Percentiles rank a stretch among this genome's conserved stretches.
phyloP scores from a whole-genome alignment of 306 rosid species.

The Begonia masoniana region DNA sequence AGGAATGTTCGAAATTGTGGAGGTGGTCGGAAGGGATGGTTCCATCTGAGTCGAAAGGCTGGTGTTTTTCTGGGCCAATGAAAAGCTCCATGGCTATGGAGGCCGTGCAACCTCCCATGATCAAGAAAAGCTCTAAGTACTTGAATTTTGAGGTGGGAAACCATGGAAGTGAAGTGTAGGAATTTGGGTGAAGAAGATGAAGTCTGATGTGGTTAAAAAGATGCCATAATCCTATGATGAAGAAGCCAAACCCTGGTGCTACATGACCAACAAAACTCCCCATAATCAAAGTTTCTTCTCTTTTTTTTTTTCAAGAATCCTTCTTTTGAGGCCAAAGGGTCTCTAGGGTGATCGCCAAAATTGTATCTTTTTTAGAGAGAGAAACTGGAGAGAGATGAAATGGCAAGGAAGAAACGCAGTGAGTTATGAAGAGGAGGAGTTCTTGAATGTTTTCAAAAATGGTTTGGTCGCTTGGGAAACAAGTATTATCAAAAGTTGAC shows the following conservation, averaged over 20 bases:
- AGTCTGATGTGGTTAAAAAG: slow-evolving; percentile 69
- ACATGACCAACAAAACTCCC: slow-evolving; percentile 75
- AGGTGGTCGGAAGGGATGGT: slow-evolving; percentile 81
- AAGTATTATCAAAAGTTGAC: no score
- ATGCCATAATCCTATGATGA: slow-evolving; percentile 73
- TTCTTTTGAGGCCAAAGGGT: no score
- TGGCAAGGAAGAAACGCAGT: no score
- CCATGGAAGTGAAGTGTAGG: slow-evolving; percentile 47
- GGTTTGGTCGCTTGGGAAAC: no score
- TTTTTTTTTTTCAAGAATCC: no score
- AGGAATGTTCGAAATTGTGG: slow-evolving; percentile 73
- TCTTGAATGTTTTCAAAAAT: no score
- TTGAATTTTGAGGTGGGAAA: slow-evolving; percentile 39
- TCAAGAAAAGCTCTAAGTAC: slow-evolving; percentile 46
- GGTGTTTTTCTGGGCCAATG: slow-evolving; percentile 53
- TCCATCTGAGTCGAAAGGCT: slow-evolving; percentile 53
- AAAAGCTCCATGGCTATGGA: slow-evolving; percentile 76
- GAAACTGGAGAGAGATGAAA: no score
- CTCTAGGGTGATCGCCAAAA: no score
- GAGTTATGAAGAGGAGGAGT: no score
- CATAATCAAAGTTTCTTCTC: slow-evolving; percentile 16
- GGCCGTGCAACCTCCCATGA: slow-evolving; percentile 29
- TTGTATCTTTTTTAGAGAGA: no score
- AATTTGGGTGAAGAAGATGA: slow-evolving; percentile 22
- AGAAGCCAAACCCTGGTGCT: slow-evolving; percentile 67